Base-by-base conservation (phyloP, 2,329 filamentous ascomycete species). In the Ceratocystis colombiana region DNA sequence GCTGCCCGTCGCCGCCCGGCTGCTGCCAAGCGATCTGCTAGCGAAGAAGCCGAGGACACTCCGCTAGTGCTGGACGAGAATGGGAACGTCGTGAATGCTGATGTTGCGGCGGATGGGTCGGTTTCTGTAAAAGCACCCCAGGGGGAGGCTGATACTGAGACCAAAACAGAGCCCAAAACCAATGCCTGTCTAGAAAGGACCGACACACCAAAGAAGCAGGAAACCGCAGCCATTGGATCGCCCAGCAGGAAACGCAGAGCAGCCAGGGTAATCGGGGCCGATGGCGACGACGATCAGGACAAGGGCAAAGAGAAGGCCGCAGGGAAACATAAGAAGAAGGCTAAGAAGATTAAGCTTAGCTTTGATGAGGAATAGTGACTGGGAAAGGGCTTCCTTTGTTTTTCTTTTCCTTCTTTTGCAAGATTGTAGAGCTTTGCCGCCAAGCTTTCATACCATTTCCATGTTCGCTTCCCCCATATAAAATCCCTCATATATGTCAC, bases 51-150 rank as follows among this genome's bases (percentile, higher is more conserved):
- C 12, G 89, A 93, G 70, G 89, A 93, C 73, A 86, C 80, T 62
- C 89, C 89, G 0, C 80, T 90, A 0, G 84, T 90, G 64, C 84
- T 94, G 3, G 83, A 93, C 70, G 88, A 90, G 72, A 79, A 82
- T 3, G 88, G 84, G 62, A 87, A 89, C 65, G 80, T 86, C 37
- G 81, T 87, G 37, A 61, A 74, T 76, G 70, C 84, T 71, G 69
- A 81, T 20, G 73, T 81, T 3, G 76, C 75, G 64, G 73, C 73
- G 57, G 78, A 81, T 68, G 79, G 79, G 6, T 72, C 69, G 3
- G 75, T 79, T n/a, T 50, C 22, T 48, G 20, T 63, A 33, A 44
- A 66, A 15, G 48, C 48, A 12, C 10, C 1, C 8, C 48, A 53
- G 12, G 48, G 70, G 71, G 67, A 12, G 20, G 12, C 57, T 17